A percentile compares a stretch with the other conserved stretches of the same genome.
Conservation (phyloP, 768 basidiomycete species). For the Pulveroboletus sp. region DNA sequence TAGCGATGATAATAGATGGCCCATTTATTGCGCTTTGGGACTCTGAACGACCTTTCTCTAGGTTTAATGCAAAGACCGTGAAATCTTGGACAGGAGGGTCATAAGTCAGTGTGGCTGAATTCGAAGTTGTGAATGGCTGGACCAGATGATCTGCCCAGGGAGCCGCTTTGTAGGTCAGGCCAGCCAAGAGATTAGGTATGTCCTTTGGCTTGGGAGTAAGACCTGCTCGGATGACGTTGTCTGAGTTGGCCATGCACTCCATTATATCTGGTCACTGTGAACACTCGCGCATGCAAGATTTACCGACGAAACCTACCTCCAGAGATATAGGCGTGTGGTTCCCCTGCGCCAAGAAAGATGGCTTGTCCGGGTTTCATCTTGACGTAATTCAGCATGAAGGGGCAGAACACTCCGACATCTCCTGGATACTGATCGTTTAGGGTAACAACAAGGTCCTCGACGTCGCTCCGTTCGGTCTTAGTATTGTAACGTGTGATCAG, state of each 20-base stretch:
- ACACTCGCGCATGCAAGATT: neutral
- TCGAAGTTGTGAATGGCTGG: conserved; percentile 47
- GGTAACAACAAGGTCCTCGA: conserved; percentile 59
- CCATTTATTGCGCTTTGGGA: conserved; percentile 65
- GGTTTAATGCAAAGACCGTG: conserved; percentile 65
- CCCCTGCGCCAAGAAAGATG: conserved; percentile 92
- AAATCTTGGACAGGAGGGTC: conserved; percentile 95
- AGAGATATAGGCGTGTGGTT: conserved; percentile 93
- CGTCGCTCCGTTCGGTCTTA: conserved; percentile 40
- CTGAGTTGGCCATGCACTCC: conserved; percentile 98
- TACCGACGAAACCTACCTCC: conserved; percentile 58
- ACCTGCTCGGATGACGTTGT: conserved; percentile 98
- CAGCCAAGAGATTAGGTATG: conserved; percentile 81
- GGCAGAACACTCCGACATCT: conserved; percentile 92
- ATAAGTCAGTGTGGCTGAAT: conserved; percentile 54
- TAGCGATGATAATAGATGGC: conserved; percentile 81
- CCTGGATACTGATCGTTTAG: conserved; percentile 77
- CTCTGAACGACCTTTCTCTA: conserved; percentile 46
- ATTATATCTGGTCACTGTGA: conserved; percentile 70
- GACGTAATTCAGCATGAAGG: conserved; percentile 85
- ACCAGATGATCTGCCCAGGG: conserved; percentile 69
- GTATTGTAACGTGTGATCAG: conserved; percentile 63
- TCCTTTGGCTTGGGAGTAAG: conserved; percentile 96
- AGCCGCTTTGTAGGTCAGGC: conserved; percentile 80
- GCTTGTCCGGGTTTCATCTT: conserved; percentile 78